Evolutionary conservation across 805 yeast genomes (phyloP), one percentile per base, ranked within the genome.

Genomic region (Myxozyma geophila): DNA sequence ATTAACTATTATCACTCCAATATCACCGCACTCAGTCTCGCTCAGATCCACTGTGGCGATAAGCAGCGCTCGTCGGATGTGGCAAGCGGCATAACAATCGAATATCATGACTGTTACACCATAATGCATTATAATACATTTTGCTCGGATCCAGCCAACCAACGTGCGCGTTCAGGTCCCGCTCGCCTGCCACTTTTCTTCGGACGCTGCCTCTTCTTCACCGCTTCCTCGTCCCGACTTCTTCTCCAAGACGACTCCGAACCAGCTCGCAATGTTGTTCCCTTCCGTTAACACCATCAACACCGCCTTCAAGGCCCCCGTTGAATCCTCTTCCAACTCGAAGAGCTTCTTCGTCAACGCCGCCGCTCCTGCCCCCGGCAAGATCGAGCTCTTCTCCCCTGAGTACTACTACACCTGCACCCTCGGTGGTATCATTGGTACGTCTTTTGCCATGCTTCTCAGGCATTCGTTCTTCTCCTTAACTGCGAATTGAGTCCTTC

Each of bases 361-460:
- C 36, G 58, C 69, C 23, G 64, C 59, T 19, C 68, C 67, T n/a
- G 21, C 70, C 43, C 70, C 73, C 64, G 59, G 51, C 53, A 73
- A 74, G 58, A 85, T 87, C 69, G 78, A 80, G 65, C 79, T 87
- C 54, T 86, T 80, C 77, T 78, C 89, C 3, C 77, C 81, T 23
- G 86, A 87, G 74, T 89, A 86, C 79, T 89, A 81, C 77, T 79
- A 80, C 60, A 86, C 92, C 58, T 89, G 96, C 77, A 86, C 92
- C 2, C 55, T 87, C 46, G 96, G 92, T 53, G 96, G 93, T 70
- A 82, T 87, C 60, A 70, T 88, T 59, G 74, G 73, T 73, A 61
- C 46, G 74, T 47, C 12, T 39, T 36, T 40, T 6, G n/a, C n/a
- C n/a, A n/a, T n/a, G n/a, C 19, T 48, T 35, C n/a, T 15, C 44